Percentiles rank a stretch among this genome's conserved stretches.
Conservation (phyloP, 163 green algal species). For the Trebouxiophyceae sp. region DNA sequence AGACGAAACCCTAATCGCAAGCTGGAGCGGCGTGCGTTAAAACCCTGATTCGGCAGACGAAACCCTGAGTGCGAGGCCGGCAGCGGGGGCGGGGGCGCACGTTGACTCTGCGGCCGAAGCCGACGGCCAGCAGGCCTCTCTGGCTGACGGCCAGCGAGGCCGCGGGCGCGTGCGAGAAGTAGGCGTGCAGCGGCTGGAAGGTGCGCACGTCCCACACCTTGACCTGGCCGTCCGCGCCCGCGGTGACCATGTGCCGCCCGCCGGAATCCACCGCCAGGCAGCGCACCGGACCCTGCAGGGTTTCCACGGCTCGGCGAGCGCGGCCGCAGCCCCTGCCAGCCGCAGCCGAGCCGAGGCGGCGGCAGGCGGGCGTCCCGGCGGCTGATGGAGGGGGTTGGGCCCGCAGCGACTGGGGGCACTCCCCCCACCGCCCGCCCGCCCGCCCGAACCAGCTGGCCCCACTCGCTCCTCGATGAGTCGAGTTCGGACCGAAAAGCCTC, state of each 20-base stretch:
- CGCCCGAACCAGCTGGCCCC: too few species aligned
- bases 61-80: too few species aligned
- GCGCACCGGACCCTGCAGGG: constrained; percentile 53
- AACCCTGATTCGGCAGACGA: background rate
- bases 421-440: too few species aligned
- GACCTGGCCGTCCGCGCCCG: constrained; percentile 46
- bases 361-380: too few species aligned
- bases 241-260: constrained; percentile 81
- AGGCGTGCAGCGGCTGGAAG: constrained; percentile 78
- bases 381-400: too few species aligned
- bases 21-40: too few species aligned
- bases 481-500: too few species aligned
- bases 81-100: constrained; percentile 16
- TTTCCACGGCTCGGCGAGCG: background rate
- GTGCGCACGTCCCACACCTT: constrained; percentile 90
- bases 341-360: too few species aligned
- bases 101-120: constrained; percentile 68
- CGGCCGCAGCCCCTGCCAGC: too few species aligned
- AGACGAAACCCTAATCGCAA: too few species aligned
- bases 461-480: too few species aligned
- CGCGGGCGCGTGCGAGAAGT: constrained; percentile 70
- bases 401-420: too few species aligned
- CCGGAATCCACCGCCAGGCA: constrained; percentile 67
- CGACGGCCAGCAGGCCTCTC: constrained; percentile 81
- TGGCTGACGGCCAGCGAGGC: constrained; percentile 83